phyloP scores from a whole-genome alignment of 306 rosid genomes.

The Pueraria montana region DNA sequence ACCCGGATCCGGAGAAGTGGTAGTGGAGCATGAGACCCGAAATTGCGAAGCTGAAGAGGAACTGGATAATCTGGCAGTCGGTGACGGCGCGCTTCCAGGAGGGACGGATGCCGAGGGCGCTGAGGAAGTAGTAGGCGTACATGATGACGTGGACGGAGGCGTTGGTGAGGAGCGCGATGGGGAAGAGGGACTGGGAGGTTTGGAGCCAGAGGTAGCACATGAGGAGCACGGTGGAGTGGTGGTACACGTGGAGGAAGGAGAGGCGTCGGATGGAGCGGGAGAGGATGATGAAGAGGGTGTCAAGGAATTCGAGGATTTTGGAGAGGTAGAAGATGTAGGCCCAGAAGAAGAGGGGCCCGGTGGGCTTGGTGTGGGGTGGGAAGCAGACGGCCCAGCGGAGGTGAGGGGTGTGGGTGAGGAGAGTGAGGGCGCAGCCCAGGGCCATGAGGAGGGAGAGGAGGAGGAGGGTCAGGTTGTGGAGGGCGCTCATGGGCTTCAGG shows the following conservation, averaged over 20 bases:
- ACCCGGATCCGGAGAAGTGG: conserved; percentile 61
- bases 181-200: conserved; percentile 81
- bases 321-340: conserved; percentile 94
- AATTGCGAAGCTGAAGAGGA: conserved; percentile 74
- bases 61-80: conserved; percentile 83
- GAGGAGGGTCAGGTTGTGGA: conserved; percentile 76
- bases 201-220: conserved; percentile 86
- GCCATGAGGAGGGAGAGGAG: conserved; percentile 75
- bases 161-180: conserved; percentile 79
- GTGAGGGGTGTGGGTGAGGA: conserved; percentile 55
- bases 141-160: conserved; percentile 82
- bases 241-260: conserved; percentile 94
- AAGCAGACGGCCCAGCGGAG: conserved; percentile 66
- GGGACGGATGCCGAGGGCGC: conserved; percentile 69
- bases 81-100: conserved; percentile 86
- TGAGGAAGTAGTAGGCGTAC: conserved; percentile 81
- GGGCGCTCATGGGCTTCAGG: conserved; percentile 62
- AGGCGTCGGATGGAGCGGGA: conserved; percentile 68
- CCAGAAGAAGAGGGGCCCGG: conserved; percentile 95
- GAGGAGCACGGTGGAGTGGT: conserved; percentile 81
- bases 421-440: conserved; percentile 63
- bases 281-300: conserved; percentile 78
- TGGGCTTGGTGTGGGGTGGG: conserved; percentile 62
- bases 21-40: conserved; percentile 67
- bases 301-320: conserved; percentile 76